A percentile compares a stretch with the other conserved stretches of the same genome.
Evolutionary conservation across 75 land plant species (phyloP).

Genomic region (Sequoia sempervirens): DNA sequence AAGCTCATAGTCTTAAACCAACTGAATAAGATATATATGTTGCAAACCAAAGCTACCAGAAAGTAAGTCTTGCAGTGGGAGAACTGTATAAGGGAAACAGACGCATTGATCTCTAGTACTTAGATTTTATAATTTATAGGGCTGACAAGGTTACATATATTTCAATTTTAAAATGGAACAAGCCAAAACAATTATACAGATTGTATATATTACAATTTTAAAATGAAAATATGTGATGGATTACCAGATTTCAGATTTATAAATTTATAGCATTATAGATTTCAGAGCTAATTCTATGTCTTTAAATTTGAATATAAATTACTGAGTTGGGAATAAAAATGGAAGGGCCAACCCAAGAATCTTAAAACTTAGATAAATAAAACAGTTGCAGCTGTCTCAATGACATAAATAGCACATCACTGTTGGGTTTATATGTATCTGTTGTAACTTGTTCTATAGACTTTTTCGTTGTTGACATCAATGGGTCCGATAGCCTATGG

Average conservation of each 20-base stretch:
- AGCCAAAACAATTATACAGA: background rate
- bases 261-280: no score
- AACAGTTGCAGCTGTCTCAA: no score
- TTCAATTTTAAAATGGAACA: background rate
- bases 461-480: background rate
- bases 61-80: background rate
- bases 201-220: background rate
- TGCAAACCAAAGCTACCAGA: background rate
- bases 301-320: no score
- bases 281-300: background rate
- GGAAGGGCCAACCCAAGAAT: no score
- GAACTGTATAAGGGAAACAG: background rate
- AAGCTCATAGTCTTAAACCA: background rate
- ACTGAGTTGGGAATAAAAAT: no score
- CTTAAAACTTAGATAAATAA: no score
- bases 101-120: no score
- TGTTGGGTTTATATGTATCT: no score
- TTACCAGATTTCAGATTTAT: background rate
- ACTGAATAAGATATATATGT: background rate
- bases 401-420: no score
- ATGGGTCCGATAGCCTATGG: background rate
- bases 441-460: background rate
- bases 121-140: background rate
- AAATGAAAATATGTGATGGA: background rate
- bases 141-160: background rate